phyloP scores from a whole-genome alignment of 495 filamentous ascomycete species.

The Penicillium paradoxum region DNA sequence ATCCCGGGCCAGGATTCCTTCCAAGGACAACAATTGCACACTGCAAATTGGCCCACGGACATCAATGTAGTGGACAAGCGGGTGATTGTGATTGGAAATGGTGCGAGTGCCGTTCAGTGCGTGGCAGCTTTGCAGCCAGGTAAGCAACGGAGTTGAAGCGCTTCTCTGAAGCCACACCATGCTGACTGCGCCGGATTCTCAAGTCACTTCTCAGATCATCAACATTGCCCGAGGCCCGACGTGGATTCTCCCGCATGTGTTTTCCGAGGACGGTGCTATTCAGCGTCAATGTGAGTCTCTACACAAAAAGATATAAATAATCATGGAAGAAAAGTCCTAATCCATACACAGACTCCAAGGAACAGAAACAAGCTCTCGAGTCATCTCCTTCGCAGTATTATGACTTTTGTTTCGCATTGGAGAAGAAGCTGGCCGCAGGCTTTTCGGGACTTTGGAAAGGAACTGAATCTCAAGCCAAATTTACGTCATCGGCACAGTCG shows the following conservation, averaged over 20 bases:
- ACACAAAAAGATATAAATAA: neutral
- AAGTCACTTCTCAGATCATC: slow-evolving; percentile 3
- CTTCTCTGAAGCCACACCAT: neutral
- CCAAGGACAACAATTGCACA: slow-evolving; percentile 10
- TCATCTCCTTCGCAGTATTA: neutral
- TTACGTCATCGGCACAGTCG: neutral
- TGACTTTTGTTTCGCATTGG: neutral
- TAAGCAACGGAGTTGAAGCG: neutral
- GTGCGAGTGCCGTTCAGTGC: slow-evolving; percentile 16
- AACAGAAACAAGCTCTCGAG: neutral
- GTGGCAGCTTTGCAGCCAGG: slow-evolving; percentile 11
- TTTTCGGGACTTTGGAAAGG: slow-evolving; percentile 8
- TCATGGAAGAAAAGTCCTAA: neutral
- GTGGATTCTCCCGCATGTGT: slow-evolving; percentile 12
- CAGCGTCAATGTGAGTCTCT: slow-evolving; percentile 3
- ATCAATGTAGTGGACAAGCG: slow-evolving; percentile 1
- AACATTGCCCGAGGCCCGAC: slow-evolving; percentile 10
- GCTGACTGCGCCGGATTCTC: neutral
- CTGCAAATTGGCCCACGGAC: slow-evolving; percentile 14
- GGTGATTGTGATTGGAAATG: slow-evolving; percentile 19
- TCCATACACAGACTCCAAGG: neutral
- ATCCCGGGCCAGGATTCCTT: slow-evolving; percentile 2
- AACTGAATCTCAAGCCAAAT: neutral
- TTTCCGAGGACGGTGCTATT: slow-evolving; percentile 2
- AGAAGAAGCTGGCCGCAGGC: neutral